Evolutionary conservation across 495 filamentous ascomycete species (phyloP), one percentile per base, ranked within the genome.

Genomic region (Daldinia vernicosa): DNA sequence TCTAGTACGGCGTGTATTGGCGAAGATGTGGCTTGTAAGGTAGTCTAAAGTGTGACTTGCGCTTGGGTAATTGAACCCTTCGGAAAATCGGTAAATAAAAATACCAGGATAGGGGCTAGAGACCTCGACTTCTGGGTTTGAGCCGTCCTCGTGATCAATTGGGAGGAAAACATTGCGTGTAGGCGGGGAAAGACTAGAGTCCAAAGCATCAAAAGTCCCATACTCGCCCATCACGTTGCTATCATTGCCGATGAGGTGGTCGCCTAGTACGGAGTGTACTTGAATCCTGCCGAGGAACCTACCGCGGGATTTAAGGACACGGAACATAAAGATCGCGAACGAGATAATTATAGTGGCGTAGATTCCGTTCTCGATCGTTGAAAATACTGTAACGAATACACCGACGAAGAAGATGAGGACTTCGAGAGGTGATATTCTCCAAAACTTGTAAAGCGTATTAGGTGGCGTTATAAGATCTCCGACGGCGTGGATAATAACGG

Each of bases 11-110:
- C 93, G 90, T 2, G 95, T 97, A 60, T 87, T 76, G 22, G 85
- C 78, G 80, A 95, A 93, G 66, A 99, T 92, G 70, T 86, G 86
- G 12, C 80, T 75, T 12, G 92, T 88, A 72, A 99, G 86, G 69
- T 89, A 83, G 75, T 98, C 94, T 32, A 97, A 88, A 77, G 97
- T 96, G 80, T 95, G 92, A 76, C 91, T 91, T 32, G 93, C 93
- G 73, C 97, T 99, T 66, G 94, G 93, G 74, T 98, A 99, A 82
- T 95, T 94, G 84, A 96, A 97, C 37, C 94, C 94, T 82, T 99
- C 95, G 4, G 93, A 90, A 81, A 99, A 98, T 43, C 95, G 89
- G 82, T 97, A 99, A 77, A 99, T 97, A 83, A 98, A 98, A 73
- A 99, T 89, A 64, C 95, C 95, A 0, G 95, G 94, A 75, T 94